A percentile compares a stretch with the other conserved stretches of the same genome.
Evolutionary conservation across 1,284 basidiomycete species (phyloP).

Genomic region (Fistulina hepatica): DNA sequence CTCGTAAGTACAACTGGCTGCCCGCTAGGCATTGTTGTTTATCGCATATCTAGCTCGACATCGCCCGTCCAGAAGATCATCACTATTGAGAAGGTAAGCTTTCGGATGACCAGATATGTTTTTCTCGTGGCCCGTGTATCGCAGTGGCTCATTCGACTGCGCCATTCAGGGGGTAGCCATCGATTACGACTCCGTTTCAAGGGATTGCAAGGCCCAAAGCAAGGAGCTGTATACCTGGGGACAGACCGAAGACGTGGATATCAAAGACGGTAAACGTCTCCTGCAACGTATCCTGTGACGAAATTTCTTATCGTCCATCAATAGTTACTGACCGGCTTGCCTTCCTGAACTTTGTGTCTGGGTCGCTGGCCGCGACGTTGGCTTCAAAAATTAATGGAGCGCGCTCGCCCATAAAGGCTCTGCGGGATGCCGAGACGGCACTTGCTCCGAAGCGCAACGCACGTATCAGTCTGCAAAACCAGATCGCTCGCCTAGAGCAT

Average conservation of each 20-base stretch:
- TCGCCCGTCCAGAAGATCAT: constrained; percentile 63
- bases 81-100: constrained; percentile 64
- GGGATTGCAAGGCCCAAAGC: constrained; percentile 58
- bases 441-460: constrained; percentile 49
- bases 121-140: no score
- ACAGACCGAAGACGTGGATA: constrained; percentile 51
- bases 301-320: constrained; percentile 11
- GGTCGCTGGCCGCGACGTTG: constrained; percentile 49
- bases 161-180: constrained; percentile 62
- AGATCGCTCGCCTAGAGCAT: constrained; percentile 56
- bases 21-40: constrained; percentile 8
- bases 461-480: constrained; percentile 43
- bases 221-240: constrained; percentile 79
- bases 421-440: constrained; percentile 56
- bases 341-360: constrained; percentile 66
- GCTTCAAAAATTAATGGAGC: constrained; percentile 50
- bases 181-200: constrained; percentile 53
- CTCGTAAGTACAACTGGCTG: constrained; percentile 32
- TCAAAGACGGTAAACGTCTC: constrained; percentile 56
- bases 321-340: constrained; percentile 63
- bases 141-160: no score
- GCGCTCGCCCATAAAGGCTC: constrained; percentile 52
- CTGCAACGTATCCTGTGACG: not conserved
- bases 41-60: constrained; percentile 31
- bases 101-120: no score